Conservation (phyloP, 441 rosid species). For the Croton laevigatus region DNA sequence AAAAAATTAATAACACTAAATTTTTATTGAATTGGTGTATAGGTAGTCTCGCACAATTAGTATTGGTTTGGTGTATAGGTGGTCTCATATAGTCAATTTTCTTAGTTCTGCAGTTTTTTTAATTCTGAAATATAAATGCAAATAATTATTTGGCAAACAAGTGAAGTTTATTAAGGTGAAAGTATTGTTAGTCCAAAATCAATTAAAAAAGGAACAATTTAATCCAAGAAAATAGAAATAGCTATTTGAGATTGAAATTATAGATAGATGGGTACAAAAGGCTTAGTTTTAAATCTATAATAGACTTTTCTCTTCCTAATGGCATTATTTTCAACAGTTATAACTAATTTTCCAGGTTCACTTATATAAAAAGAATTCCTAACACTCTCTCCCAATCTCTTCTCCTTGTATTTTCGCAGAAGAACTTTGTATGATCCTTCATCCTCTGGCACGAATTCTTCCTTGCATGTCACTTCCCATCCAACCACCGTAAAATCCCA, state of each 20-base stretch:
- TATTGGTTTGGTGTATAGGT: too few species aligned
- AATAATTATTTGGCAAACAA: too few species aligned
- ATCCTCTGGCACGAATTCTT: slow-evolving; percentile 58
- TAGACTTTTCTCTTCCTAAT: slow-evolving; percentile 40
- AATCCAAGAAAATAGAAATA: background rate
- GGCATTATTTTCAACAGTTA: slow-evolving; percentile 36
- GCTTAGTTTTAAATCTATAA: slow-evolving; percentile 45
- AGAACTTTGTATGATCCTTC: slow-evolving; percentile 54
- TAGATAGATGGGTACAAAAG: slow-evolving; percentile 37
- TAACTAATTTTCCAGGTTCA: slow-evolving; percentile 54
- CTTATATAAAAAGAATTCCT: slow-evolving; percentile 51
- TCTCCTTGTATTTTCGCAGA: slow-evolving; percentile 31
- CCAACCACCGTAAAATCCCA: slow-evolving; percentile 59
- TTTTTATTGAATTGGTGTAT: too few species aligned
- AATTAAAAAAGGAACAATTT: too few species aligned
- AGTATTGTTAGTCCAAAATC: too few species aligned
- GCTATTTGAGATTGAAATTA: slow-evolving; percentile 9
- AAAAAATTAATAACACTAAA: too few species aligned
- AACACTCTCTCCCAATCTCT: slow-evolving; percentile 30
- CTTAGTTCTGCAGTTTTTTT: too few species aligned
- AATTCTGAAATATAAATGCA: too few species aligned
- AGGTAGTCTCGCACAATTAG: too few species aligned
- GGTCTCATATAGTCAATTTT: too few species aligned
- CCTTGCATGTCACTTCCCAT: slow-evolving; percentile 49
- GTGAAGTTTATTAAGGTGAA: too few species aligned